Evolutionary conservation across 202 grass and related monocot genomes (phyloP).

Genomic region (Zoysia matrella): DNA sequence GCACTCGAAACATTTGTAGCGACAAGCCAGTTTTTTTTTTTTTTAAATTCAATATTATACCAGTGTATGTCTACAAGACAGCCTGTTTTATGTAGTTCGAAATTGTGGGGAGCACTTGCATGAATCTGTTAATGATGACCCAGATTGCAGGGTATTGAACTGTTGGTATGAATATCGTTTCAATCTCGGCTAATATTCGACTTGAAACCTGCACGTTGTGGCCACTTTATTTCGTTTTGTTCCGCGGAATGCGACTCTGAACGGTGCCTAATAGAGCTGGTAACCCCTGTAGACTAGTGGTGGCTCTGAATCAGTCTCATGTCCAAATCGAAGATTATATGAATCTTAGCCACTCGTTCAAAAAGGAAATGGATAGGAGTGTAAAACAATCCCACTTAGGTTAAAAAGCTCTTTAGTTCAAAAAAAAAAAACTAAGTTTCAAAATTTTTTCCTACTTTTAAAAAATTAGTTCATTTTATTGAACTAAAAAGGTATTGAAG

Average conservation of each 20-base stretch:
- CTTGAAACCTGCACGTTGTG: not conserved
- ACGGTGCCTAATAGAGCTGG: too few species aligned
- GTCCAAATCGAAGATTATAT: not conserved
- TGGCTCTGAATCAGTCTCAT: too few species aligned
- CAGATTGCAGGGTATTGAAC: too few species aligned
- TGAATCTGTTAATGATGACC: not conserved
- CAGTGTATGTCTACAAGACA: not conserved
- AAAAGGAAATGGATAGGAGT: not conserved
- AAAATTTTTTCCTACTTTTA: too few species aligned
- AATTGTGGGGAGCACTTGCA: not conserved
- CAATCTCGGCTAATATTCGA: not conserved
- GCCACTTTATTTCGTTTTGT: not conserved
- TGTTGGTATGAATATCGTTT: not conserved
- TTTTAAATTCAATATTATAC: not conserved
- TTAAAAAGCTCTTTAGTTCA: not conserved
- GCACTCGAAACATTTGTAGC: not conserved
- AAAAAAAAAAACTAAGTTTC: not conserved
- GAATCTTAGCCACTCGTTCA: not conserved
- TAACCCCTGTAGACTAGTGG: too few species aligned
- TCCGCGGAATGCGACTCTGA: not conserved
- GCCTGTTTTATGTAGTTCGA: not conserved
- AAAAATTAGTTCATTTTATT: too few species aligned
- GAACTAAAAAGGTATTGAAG: too few species aligned
- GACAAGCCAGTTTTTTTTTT: not conserved
- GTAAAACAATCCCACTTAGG: not conserved